phyloP scores from a whole-genome alignment of 345 rosid species.

The Linum usitatissimum region DNA sequence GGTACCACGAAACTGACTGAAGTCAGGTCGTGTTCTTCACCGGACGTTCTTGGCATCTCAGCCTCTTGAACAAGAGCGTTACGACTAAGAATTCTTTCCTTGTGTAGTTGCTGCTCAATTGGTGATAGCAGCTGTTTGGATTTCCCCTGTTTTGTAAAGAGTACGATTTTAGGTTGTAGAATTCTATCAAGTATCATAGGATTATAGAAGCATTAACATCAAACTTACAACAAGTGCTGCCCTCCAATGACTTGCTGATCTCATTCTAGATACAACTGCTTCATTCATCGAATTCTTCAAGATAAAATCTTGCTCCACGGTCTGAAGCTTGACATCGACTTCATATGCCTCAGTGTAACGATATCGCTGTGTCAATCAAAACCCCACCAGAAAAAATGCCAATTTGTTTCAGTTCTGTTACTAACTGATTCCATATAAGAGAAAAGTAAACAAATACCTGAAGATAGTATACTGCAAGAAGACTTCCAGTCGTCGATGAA shows the following conservation, averaged over 20 bases:
- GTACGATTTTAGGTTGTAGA: conserved; percentile 10
- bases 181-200: background rate
- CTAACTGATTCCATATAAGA: background rate
- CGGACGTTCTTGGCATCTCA: conserved; percentile 31
- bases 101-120: conserved; percentile 52
- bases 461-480: conserved; percentile 76
- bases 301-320: conserved; percentile 49
- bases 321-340: conserved; percentile 56
- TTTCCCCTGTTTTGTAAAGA: conserved; percentile 42
- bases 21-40: conserved; percentile 21
- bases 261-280: conserved; percentile 49
- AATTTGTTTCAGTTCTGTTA: background rate
- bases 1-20: conserved; percentile 28
- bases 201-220: conserved; percentile 14
- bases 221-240: conserved; percentile 58
- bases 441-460: conserved; percentile 38
- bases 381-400: conserved; percentile 1
- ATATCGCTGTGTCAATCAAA: conserved; percentile 52
- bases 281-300: conserved; percentile 30
- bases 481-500: conserved; percentile 59
- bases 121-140: conserved; percentile 59
- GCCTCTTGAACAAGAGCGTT: conserved; percentile 24
- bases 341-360: conserved; percentile 80
- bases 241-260: conserved; percentile 64
- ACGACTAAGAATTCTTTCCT: conserved; percentile 33